phyloP scores from a whole-genome alignment of 257 asterid species.

The Solanum chaucha region DNA sequence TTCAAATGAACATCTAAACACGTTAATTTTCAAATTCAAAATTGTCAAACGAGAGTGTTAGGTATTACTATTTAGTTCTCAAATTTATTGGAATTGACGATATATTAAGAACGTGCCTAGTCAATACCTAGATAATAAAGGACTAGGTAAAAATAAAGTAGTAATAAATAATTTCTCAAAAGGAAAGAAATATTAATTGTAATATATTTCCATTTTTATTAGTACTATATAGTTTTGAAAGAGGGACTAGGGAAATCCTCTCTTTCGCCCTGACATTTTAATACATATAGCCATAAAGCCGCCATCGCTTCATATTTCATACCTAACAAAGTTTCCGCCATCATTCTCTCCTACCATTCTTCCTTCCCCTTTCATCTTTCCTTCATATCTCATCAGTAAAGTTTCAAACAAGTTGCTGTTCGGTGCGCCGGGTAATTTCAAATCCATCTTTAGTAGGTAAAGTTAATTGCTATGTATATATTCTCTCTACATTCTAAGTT shows the following conservation, averaged over 20 bases:
- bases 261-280: constrained; percentile 9
- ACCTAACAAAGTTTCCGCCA: background rate
- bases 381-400: background rate
- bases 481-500: background rate
- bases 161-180: background rate
- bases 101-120: background rate
- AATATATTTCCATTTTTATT: background rate
- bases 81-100: background rate
- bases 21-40: background rate
- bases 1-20: rapidly evolving
- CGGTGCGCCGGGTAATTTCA: background rate
- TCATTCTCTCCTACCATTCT: background rate
- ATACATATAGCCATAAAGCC: constrained; percentile 36
- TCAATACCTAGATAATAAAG: background rate
- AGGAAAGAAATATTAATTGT: background rate
- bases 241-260: background rate
- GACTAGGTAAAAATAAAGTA: background rate
- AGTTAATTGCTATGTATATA: background rate
- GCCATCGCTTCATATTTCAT: constrained; percentile 37
- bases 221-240: background rate
- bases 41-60: background rate
- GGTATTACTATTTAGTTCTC: background rate
- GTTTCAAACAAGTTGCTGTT: background rate
- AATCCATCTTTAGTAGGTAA: background rate
- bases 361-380: background rate